A percentile compares a stretch with the other conserved stretches of the same genome.
These are phyloP conservation scores for Cnidoscolus chayamansa DNA, from an alignment of 441 rosid species.

Conservation along the genomic window DNA sequence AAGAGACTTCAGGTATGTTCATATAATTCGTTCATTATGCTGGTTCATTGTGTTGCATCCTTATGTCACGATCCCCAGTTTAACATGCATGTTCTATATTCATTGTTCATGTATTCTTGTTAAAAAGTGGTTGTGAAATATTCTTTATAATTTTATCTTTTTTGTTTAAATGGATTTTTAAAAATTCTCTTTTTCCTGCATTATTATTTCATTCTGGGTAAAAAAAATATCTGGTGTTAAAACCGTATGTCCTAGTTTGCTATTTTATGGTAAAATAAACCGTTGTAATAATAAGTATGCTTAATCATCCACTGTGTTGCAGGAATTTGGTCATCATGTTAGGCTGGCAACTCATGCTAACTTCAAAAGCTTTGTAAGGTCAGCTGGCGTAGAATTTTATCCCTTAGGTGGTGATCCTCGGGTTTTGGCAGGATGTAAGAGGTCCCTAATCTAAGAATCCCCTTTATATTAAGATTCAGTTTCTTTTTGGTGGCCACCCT, in stretches of 20 bases:
- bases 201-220: neutral
- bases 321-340: slow-evolving; percentile 97
- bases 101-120: neutral
- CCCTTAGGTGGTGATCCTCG: slow-evolving; percentile 98
- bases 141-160: neutral
- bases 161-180: neutral
- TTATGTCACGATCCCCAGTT: neutral
- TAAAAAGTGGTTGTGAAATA: slow-evolving; percentile 5
- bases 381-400: slow-evolving; percentile 84
- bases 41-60: neutral
- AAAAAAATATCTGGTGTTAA: neutral
- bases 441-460: slow-evolving; percentile 28
- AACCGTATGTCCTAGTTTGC: neutral
- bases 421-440: slow-evolving; percentile 94
- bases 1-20: slow-evolving; percentile 84
- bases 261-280: neutral
- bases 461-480: slow-evolving; percentile 16
- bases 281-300: neutral
- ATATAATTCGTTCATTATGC: slow-evolving; percentile 15
- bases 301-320: slow-evolving; percentile 23
- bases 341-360: slow-evolving; percentile 95
- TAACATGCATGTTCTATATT: neutral
- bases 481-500: slow-evolving; percentile 10
- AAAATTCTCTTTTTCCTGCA: neutral
- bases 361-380: slow-evolving; percentile 69